These are phyloP conservation scores for Pichia sp. DNA, from an alignment of 1,139 yeast genomes.

Conservation along the genomic window DNA sequence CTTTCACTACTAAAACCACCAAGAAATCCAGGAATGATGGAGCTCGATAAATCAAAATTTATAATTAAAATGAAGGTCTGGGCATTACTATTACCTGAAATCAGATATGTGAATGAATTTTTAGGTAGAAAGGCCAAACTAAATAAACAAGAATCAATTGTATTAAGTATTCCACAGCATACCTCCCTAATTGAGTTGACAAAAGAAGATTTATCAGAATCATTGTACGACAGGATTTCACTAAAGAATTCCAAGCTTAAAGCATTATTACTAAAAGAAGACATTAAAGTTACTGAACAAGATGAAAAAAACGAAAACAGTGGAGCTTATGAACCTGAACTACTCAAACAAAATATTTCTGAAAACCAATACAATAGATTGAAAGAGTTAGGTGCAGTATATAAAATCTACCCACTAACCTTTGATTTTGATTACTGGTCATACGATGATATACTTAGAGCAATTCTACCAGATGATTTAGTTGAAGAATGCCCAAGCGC, in stretches of 20 bases:
- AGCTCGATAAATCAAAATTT: slow-evolving; percentile 61
- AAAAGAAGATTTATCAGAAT: slow-evolving; percentile 9
- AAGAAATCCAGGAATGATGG: slow-evolving; percentile 54
- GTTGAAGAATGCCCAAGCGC: slow-evolving; percentile 80
- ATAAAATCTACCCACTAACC: slow-evolving; percentile 48
- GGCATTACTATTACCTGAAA: slow-evolving; percentile 65
- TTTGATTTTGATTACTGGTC: slow-evolving; percentile 80
- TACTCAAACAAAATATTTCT: slow-evolving; percentile 32
- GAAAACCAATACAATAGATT: slow-evolving; percentile 39
- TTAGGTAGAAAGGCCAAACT: slow-evolving; percentile 29
- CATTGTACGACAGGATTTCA: slow-evolving; percentile 20
- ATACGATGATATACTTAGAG: slow-evolving; percentile 72
- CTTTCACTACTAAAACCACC: slow-evolving; percentile 47
- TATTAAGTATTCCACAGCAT: slow-evolving; percentile 56
- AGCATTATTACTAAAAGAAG: slow-evolving; percentile 59
- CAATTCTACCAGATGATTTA: slow-evolving; percentile 68
- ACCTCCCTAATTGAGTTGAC: slow-evolving; percentile 50
- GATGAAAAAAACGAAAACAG: slow-evolving; percentile 26
- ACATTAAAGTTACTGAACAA: slow-evolving; percentile 36
- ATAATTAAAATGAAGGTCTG: slow-evolving; percentile 48
- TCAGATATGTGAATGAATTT: slow-evolving; percentile 50
- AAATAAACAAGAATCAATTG: slow-evolving; percentile 36
- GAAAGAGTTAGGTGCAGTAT: slow-evolving; percentile 38
- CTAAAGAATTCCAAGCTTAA: slow-evolving; percentile 34
- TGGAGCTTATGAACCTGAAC: slow-evolving; percentile 11